These are phyloP conservation scores for Phytophthora cryptogea DNA, from an alignment of 352 stramenopile genomes.

Conservation along the genomic window DNA sequence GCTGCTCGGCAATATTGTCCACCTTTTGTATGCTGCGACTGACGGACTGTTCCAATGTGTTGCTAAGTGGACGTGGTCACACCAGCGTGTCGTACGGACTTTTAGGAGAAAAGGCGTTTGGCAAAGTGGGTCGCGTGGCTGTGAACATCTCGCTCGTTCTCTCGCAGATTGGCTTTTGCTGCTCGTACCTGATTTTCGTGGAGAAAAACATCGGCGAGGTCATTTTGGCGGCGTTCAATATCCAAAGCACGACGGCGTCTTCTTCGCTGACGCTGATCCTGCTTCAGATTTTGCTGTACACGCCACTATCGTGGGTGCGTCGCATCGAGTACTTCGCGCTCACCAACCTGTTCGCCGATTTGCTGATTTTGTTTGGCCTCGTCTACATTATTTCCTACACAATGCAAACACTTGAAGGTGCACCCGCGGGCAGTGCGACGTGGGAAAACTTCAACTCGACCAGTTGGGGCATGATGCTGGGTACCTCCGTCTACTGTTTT, in stretches of 20 bases:
- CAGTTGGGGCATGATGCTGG: conserved; percentile 65
- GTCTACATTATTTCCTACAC: conserved; percentile 66
- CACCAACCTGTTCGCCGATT: conserved; percentile 66
- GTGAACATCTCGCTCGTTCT: conserved; percentile 76
- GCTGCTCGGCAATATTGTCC: conserved; percentile 48
- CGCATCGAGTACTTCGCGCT: conserved; percentile 79
- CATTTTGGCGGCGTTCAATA: conserved; percentile 53
- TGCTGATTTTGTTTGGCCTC: conserved; percentile 62
- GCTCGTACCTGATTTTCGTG: conserved; percentile 79
- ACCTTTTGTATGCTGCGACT: conserved; percentile 70
- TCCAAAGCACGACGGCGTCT: conserved; percentile 45
- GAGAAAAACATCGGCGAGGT: conserved; percentile 72
- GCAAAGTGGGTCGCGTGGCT: conserved; percentile 46
- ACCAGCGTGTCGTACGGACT: conserved; percentile 61
- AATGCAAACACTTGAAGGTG: conserved; percentile 44
- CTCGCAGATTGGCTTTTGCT: conserved; percentile 74
- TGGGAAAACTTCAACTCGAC: conserved; percentile 73
- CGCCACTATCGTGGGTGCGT: conserved; percentile 68
- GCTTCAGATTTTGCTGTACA: conserved; percentile 72
- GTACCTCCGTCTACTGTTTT: conserved; percentile 72
- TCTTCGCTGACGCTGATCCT: conserved; percentile 61
- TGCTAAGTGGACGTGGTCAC: conserved; percentile 29
- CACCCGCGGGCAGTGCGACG: conserved; percentile 31
- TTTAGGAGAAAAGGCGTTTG: conserved; percentile 61
- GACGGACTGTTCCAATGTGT: conserved; percentile 51